Evolutionary conservation across 495 filamentous ascomycete species (phyloP).

Genomic region (Penicillium chermesinum): DNA sequence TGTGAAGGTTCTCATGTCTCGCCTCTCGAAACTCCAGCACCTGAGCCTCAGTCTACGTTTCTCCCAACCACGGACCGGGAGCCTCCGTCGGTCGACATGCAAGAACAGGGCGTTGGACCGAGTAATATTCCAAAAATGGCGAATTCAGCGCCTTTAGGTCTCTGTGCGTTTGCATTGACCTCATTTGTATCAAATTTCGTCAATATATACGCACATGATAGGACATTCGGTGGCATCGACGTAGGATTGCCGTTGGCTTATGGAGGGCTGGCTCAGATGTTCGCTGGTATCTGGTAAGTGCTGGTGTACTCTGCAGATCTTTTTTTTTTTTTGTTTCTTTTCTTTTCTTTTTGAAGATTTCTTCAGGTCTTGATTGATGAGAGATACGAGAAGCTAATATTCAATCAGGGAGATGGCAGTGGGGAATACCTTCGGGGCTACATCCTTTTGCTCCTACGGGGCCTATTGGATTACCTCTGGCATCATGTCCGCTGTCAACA

Average conservation of each 20-base stretch:
- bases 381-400: not conserved
- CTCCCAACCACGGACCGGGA: not conserved
- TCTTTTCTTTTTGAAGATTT: not conserved
- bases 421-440: conserved; percentile 89
- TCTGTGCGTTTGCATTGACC: conserved; percentile 77
- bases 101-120: conserved; percentile 11
- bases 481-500: conserved; percentile 69
- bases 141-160: conserved; percentile 72
- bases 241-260: conserved; percentile 62
- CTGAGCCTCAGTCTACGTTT: not conserved
- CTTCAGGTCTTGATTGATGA: too few species aligned
- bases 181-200: conserved; percentile 77
- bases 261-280: conserved; percentile 73
- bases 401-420: conserved; percentile 79
- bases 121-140: conserved; percentile 63
- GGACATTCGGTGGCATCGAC: conserved; percentile 53
- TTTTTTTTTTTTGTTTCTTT: not conserved
- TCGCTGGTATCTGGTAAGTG: conserved; percentile 88
- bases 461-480: conserved; percentile 87
- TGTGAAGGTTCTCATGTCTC: not conserved
- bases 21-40: not conserved
- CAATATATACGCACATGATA: conserved; percentile 56
- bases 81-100: not conserved
- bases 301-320: too few species aligned
- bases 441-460: conserved; percentile 85